Conservation (phyloP, 179 eudicot genomes). For the Drosera spatulata region DNA sequence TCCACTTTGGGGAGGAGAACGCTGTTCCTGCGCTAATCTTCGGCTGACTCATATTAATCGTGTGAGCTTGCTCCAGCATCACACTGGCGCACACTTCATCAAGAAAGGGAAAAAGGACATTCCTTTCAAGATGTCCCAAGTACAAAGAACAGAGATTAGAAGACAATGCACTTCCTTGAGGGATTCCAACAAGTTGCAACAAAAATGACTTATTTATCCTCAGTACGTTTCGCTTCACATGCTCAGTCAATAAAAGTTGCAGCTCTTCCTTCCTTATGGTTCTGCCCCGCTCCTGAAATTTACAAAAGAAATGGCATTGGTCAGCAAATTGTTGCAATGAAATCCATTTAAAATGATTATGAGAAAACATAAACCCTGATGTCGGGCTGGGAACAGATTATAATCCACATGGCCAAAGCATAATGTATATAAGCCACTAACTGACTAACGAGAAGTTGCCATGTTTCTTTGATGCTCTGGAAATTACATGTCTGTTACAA, state of each 20-base stretch:
- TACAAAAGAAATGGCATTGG: not conserved
- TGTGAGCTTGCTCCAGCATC: slow-evolving; percentile 6
- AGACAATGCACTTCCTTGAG: slow-evolving; percentile 92
- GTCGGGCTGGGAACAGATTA: not conserved
- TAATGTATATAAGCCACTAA: not conserved
- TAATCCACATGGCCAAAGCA: not conserved
- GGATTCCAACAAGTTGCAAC: slow-evolving; percentile 76
- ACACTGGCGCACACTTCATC: slow-evolving; percentile 15
- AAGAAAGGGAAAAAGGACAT: slow-evolving; percentile 46
- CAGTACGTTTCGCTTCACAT: slow-evolving; percentile 61
- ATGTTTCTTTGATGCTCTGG: not conserved
- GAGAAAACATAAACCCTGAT: not conserved
- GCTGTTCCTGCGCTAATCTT: slow-evolving; percentile 6
- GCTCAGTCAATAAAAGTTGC: slow-evolving; percentile 38
- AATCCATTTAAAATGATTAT: not conserved
- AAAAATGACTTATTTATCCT: slow-evolving; percentile 35
- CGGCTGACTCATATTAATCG: slow-evolving; percentile 6
- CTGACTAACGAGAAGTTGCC: not conserved
- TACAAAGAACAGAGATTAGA: slow-evolving; percentile 81
- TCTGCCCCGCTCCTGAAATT: slow-evolving; percentile 48
- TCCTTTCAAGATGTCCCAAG: slow-evolving; percentile 70
- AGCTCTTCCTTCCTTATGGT: slow-evolving; percentile 38
- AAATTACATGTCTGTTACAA: not conserved
- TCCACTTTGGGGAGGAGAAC: slow-evolving; percentile 16
- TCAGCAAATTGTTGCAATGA: not conserved